Percentiles rank a stretch among this genome's conserved stretches.
Evolutionary conservation across 2,329 filamentous ascomycete genomes (phyloP).

Genomic region (Juglanconis juglandina): DNA sequence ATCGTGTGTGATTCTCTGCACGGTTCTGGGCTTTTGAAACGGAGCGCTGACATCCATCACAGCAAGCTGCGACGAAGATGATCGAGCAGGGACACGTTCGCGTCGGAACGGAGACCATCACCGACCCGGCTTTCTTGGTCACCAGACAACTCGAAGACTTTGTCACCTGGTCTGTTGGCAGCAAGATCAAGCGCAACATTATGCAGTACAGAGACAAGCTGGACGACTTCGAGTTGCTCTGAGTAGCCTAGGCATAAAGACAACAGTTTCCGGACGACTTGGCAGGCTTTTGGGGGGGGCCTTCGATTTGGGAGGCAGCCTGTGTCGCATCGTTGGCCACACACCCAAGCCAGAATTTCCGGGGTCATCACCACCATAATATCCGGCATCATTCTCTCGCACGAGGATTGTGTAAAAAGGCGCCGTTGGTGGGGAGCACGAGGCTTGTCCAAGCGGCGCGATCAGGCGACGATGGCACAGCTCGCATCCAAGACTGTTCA

Average conservation of each 20-base stretch:
- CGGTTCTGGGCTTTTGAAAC: neutral
- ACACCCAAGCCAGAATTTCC: neutral
- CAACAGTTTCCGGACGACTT: neutral
- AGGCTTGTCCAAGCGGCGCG: neutral
- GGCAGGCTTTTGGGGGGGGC: neutral
- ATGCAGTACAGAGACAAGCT: slow-evolving; percentile 92
- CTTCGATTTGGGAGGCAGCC: neutral
- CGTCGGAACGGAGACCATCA: slow-evolving; percentile 85
- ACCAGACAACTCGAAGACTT: slow-evolving; percentile 92
- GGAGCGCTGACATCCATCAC: neutral
- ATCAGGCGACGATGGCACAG: neutral
- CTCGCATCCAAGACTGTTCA: neutral
- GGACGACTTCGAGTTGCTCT: slow-evolving; percentile 92
- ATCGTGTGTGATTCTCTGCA: slow-evolving; percentile 39
- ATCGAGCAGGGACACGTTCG: slow-evolving; percentile 93
- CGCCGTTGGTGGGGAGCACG: neutral
- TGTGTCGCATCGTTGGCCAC: neutral
- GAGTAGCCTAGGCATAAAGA: slow-evolving; percentile 25
- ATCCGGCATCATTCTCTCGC: neutral
- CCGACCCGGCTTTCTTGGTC: slow-evolving; percentile 85
- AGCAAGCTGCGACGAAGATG: slow-evolving; percentile 74
- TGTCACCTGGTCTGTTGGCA: slow-evolving; percentile 91
- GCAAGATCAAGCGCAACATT: slow-evolving; percentile 95
- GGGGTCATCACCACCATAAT: too few species aligned
- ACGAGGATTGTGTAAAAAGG: neutral